phyloP scores from a whole-genome alignment of 805 yeast genomes.

The Starmerella stigmatis region DNA sequence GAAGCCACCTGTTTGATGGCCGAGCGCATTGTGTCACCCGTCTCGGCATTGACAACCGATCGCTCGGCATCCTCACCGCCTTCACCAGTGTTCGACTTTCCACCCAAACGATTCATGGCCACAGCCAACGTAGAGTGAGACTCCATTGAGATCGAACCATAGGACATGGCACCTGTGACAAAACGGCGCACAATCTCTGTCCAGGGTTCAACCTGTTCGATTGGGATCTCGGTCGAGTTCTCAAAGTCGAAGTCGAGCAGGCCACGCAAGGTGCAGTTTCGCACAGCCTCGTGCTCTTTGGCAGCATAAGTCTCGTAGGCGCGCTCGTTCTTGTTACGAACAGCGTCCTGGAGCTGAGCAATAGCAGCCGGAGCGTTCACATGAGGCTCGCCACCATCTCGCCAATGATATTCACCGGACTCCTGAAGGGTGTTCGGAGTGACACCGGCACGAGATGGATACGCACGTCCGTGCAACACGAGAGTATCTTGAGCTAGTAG shows the following conservation, averaged over 20 bases:
- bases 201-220: constrained; percentile 99
- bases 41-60: constrained; percentile 53
- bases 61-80: constrained; percentile 98
- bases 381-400: constrained; percentile 97
- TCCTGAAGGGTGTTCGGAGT: constrained; percentile 74
- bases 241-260: constrained; percentile 81
- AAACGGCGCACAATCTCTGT: constrained; percentile 95
- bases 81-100: constrained; percentile 97
- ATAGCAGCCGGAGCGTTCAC: constrained; percentile 90
- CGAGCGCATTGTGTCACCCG: constrained; percentile 98
- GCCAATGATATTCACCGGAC: constrained; percentile 95
- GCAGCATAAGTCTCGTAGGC: constrained; percentile 86
- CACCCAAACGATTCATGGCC: constrained; percentile 97
- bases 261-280: constrained; percentile 89
- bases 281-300: constrained; percentile 84
- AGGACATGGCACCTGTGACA: constrained; percentile 99
- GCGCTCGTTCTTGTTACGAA: constrained; percentile 84
- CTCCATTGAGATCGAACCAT: constrained; percentile 97
- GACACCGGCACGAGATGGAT: constrained; percentile 62
- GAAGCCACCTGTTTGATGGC: constrained; percentile 97
- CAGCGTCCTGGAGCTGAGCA: constrained; percentile 96
- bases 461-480: constrained; percentile 85
- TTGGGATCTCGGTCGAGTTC: constrained; percentile 62
- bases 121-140: constrained; percentile 96
- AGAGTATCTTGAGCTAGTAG: constrained; percentile 95